Conservation (phyloP, 768 basidiomycete genomes). For the Trametes elegans region DNA sequence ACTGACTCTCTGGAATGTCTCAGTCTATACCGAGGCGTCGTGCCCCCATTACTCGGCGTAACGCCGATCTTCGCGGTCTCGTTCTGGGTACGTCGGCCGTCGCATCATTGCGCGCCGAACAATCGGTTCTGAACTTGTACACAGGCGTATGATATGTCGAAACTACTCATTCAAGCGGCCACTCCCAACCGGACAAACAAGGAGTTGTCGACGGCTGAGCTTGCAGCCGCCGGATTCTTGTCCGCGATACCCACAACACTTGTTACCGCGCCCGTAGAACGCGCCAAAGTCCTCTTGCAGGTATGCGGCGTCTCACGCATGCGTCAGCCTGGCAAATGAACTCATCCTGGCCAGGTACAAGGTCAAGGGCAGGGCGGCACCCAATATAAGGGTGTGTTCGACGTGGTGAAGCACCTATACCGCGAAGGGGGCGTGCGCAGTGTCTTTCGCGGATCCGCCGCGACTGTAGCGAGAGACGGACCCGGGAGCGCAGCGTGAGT, state of each 20-base stretch:
- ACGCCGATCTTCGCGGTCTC: conserved; percentile 98
- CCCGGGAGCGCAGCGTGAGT: conserved; percentile 95
- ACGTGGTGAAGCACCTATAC: conserved; percentile 89
- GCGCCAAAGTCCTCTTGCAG: conserved; percentile 95
- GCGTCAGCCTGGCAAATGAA: neutral
- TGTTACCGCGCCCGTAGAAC: conserved; percentile 93
- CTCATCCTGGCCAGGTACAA: conserved; percentile 67
- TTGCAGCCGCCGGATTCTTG: conserved; percentile 91
- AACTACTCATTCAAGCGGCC: conserved; percentile 71
- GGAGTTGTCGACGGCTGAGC: conserved; percentile 67
- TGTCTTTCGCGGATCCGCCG: conserved; percentile 89
- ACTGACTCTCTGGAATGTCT: neutral
- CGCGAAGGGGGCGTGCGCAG: conserved; percentile 89
- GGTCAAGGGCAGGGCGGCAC: conserved; percentile 85
- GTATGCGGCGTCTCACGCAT: conserved; percentile 35
- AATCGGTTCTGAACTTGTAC: neutral
- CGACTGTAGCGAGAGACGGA: conserved; percentile 93
- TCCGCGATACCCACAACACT: conserved; percentile 91
- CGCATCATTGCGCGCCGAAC: neutral
- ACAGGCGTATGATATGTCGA: conserved; percentile 92
- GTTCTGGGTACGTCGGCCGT: conserved; percentile 74
- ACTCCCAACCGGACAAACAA: conserved; percentile 77
- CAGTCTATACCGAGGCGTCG: conserved; percentile 89
- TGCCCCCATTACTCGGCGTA: conserved; percentile 89
- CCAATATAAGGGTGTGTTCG: conserved; percentile 86